Base-by-base conservation (phyloP, 164 flowering plant genomes). In the Kingdonia uniflora region DNA sequence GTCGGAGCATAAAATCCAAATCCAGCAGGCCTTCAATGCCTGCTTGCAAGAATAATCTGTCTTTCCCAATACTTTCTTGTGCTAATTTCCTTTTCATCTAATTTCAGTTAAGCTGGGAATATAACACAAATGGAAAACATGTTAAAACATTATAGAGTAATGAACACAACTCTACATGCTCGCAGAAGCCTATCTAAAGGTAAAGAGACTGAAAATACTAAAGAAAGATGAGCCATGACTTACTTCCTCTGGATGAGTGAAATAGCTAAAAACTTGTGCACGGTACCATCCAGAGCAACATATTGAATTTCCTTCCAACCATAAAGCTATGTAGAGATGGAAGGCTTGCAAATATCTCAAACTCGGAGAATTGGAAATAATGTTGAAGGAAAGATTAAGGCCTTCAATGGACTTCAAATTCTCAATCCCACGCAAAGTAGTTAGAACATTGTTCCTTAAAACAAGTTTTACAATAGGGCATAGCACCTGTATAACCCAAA, bases 301-400 rank as follows among this genome's bases (percentile, higher is more conserved):
- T 21, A 88, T 55, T 37, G 99, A 96, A 75, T 92, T 92, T 55
- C 99, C 99, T 70, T 92, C 96, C 72, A 92, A 68, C 95, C 91
- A 92, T 60, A 92, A 64, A 61, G 66, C 72, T 52, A 52, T 68
- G 37, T 88, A 68, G 61, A 65, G 67, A 52, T 85, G 70, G 55
- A 92, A 84, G 58, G 77, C 69, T 2, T 69, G 69, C 51, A 88
- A 80, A 58, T 78, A 64, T 66, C 82, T 91, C 55, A 92, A 38
- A 75, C 88, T 95, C 25, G 77, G 72, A 68, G 82, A 82, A 63
- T 62, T 82, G 66, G 96, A 92, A 66, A 92, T 80, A 38, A 82
- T 68, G 65, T 92, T 92, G 83, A 73, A 88, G 57, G 96, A 92
- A 68, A 92, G 72, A 71, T 92, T 96, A 71, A 92, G 95, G 42